Base-by-base conservation (phyloP, 768 basidiomycete genomes). In the Mycena crocata region DNA sequence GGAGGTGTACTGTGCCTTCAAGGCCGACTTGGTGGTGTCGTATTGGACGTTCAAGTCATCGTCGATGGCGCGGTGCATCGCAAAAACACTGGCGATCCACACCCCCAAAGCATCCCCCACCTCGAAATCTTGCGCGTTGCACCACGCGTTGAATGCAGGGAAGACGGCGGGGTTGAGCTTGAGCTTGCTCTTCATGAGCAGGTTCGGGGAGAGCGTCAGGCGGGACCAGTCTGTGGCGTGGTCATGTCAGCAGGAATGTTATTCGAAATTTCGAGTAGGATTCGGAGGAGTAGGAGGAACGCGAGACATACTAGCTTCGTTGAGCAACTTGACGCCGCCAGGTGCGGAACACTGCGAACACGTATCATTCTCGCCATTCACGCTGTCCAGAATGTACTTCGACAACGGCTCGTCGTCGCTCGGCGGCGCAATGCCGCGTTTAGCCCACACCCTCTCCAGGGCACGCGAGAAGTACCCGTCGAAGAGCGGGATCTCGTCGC, bases 331-430 rank as follows among this genome's bases (percentile, higher is more conserved):
- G 37, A 17, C 37, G 9, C 24, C 56, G 21, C n/a, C n/a, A n/a
- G n/a, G n/a, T n/a, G n/a, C n/a, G n/a, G n/a, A n/a, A n/a, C n/a
- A n/a, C 6, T 37, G 17, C 21, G 21, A 19, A 61, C 65, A 46
- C 14, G 54, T 59, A 61, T 61, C 58, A 46, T 54, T 66, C 40
- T 14, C 40, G 9, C 40, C 40, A 19, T 42, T 42, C 6, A 42
- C 40, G 17, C n/a, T 14, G n/a, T 63, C 62, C 15, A 63, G 23
- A n/a, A 63, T 58, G 31, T 49, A 65, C 57, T 4, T 51, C n/a
- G 56, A 57, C 26, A 30, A 34, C 17, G 64, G 56, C n/a, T 65
- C 64, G 8, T 65, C 56, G n/a, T 57, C 48, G 30, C 58, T 65
- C 23, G 56, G 64, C 10, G 46, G 45, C 40, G 56, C 37, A 12